Evolutionary conservation across 176 grass and related monocot species (phyloP).

Genomic region (Bromus sterilis): DNA sequence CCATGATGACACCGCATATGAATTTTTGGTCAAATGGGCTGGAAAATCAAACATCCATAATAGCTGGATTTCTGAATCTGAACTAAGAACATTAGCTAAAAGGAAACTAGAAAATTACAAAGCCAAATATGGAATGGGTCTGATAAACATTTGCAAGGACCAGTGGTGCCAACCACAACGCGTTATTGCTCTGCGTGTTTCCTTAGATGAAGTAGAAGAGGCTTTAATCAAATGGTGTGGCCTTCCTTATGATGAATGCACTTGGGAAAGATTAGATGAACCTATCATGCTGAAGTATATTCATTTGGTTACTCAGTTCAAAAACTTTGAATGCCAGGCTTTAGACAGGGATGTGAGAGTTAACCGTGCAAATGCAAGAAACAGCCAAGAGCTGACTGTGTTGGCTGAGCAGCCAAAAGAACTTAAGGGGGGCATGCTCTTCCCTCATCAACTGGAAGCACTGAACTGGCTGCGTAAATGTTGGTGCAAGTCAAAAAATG

Average conservation of each 20-base stretch:
- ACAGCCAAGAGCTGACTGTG: slow-evolving; percentile 48
- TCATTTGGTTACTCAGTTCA: slow-evolving; percentile 78
- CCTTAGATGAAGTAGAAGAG: slow-evolving; percentile 48
- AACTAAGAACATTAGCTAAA: slow-evolving; percentile 81
- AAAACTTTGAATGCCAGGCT: slow-evolving; percentile 57
- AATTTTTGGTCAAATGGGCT: slow-evolving; percentile 95
- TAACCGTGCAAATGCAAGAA: slow-evolving; percentile 32
- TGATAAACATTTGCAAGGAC: slow-evolving; percentile 93
- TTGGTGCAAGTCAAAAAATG: slow-evolving; percentile 93
- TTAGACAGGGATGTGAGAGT: slow-evolving; percentile 52
- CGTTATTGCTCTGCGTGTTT: slow-evolving; percentile 58
- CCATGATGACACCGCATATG: slow-evolving; percentile 31
- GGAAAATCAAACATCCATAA: slow-evolving; percentile 93
- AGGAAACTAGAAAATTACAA: slow-evolving; percentile 98
- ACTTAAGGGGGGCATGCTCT: slow-evolving; percentile 78
- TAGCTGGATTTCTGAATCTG: slow-evolving; percentile 80
- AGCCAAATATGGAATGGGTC: slow-evolving; percentile 68
- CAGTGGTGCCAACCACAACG: slow-evolving; percentile 87
- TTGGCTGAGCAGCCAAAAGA: slow-evolving; percentile 88
- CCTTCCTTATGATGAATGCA: slow-evolving; percentile 92
- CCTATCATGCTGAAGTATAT: slow-evolving; percentile 57
- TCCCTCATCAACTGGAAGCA: slow-evolving; percentile 97
- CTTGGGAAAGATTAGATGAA: slow-evolving; percentile 96
- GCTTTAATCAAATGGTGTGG: slow-evolving; percentile 91
- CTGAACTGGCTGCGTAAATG: slow-evolving; percentile 99